phyloP scores from a whole-genome alignment of 2,329 filamentous ascomycete species.

The Phoma sp. region DNA sequence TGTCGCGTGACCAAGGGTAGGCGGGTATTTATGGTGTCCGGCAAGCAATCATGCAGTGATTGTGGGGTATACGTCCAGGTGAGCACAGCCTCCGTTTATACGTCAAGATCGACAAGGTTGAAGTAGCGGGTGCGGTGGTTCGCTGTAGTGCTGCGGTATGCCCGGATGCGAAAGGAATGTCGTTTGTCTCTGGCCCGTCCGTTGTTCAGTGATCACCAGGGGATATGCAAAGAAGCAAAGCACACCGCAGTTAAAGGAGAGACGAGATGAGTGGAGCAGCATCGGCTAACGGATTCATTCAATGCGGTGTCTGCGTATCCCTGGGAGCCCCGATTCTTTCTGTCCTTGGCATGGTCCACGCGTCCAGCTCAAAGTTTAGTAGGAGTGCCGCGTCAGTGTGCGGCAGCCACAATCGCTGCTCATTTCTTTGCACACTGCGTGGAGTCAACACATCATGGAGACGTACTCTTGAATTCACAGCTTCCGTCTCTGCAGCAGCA shows the following conservation, averaged over 20 bases:
- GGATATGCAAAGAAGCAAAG: neutral
- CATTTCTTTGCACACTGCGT: neutral
- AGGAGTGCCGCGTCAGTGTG: conserved; percentile 7
- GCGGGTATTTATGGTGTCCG: neutral
- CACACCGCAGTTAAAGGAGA: conserved; percentile 13
- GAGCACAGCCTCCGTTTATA: conserved; percentile 11
- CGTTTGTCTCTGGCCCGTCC: neutral
- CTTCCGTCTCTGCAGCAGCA: neutral
- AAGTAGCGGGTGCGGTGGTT: conserved; percentile 4
- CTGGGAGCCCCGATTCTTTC: conserved; percentile 13
- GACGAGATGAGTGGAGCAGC: conserved; percentile 11
- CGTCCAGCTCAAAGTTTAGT: conserved; percentile 11
- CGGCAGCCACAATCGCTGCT: conserved; percentile 7
- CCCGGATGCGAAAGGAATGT: conserved; percentile 3
- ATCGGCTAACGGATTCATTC: conserved; percentile 6
- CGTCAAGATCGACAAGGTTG: conserved; percentile 10
- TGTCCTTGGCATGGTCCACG: conserved; percentile 14
- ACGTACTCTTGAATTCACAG: neutral
- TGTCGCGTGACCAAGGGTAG: conserved; percentile 5
- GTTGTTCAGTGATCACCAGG: neutral
- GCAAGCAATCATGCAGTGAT: neutral
- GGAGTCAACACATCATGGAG: neutral
- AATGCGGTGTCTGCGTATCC: conserved; percentile 11
- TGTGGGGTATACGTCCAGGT: conserved; percentile 8
- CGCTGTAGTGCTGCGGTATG: conserved; percentile 5